Conservation (phyloP, 495 filamentous ascomycete species). For the Thermothielavioides terrestris region DNA sequence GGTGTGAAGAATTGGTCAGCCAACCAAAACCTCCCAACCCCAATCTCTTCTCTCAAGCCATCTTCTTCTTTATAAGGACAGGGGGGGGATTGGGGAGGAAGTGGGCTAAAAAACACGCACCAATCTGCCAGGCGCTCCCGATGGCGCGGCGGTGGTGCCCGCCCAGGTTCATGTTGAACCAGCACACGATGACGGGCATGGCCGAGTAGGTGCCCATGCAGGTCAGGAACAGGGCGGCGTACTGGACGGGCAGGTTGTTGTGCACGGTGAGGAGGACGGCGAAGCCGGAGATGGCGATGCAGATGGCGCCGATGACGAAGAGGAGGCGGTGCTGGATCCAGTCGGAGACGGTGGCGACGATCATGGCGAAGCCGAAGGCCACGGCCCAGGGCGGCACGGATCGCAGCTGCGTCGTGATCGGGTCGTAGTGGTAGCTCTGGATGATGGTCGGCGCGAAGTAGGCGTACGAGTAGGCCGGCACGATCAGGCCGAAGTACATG, state of each 20-base stretch:
- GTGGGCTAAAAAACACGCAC: conserved; percentile 1
- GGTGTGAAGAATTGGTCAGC: too few relatives aligned
- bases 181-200: conserved; percentile 81
- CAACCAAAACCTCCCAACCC: too few relatives aligned
- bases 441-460: conserved; percentile 75
- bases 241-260: conserved; percentile 50
- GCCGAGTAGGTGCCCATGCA: conserved; percentile 57
- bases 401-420: conserved; percentile 70
- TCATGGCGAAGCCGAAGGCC: conserved; percentile 65
- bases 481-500: conserved; percentile 86
- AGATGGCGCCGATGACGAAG: conserved; percentile 59
- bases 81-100: background rate
- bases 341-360: conserved; percentile 64
- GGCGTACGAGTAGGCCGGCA: conserved; percentile 68
- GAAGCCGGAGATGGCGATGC: conserved; percentile 60
- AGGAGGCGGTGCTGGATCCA: conserved; percentile 61
- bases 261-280: conserved; percentile 57
- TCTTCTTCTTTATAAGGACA: background rate
- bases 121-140: conserved; percentile 82
- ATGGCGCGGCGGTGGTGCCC: conserved; percentile 79
- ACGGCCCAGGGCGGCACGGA: conserved; percentile 83
- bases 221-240: conserved; percentile 66
- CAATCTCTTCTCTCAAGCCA: background rate
- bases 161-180: conserved; percentile 89
- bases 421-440: conserved; percentile 51